A percentile compares a stretch with the other conserved stretches of the same genome.
Conservation (phyloP, 371 early-diverging fungal species). For the Mortierella sp. region DNA sequence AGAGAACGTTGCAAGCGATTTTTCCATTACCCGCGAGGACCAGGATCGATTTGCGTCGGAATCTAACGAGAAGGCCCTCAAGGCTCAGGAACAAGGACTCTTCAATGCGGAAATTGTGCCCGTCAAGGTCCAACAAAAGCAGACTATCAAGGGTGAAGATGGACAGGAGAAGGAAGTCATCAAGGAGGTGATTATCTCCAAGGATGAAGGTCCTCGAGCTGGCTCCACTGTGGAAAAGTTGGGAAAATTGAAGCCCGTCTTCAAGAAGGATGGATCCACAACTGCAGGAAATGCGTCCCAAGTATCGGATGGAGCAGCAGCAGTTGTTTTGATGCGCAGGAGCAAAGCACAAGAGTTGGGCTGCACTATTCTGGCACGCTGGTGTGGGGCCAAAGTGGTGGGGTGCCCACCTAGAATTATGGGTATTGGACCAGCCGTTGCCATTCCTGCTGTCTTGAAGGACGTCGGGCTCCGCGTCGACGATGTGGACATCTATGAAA, state of each 20-base stretch:
- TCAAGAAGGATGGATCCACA: conserved; percentile 87
- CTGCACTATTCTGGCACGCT: conserved; percentile 87
- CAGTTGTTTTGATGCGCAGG: conserved; percentile 95
- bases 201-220: conserved; percentile 95
- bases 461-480: conserved; percentile 80
- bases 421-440: conserved; percentile 97
- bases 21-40: conserved; percentile 81
- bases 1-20: conserved; percentile 95
- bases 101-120: conserved; percentile 96
- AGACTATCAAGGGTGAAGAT: conserved; percentile 62
- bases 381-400: conserved; percentile 87
- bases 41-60: conserved; percentile 91
- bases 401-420: conserved; percentile 96
- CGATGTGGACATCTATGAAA: conserved; percentile 87
- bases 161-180: conserved; percentile 78
- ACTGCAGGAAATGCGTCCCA: conserved; percentile 99
- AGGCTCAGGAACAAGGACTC: conserved; percentile 90
- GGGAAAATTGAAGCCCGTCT: conserved; percentile 91
- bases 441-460: conserved; percentile 91
- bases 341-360: conserved; percentile 91
- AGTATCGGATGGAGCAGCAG: conserved; percentile 98
- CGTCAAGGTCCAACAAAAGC: conserved; percentile 74
- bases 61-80: conserved; percentile 82
- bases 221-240: conserved; percentile 84
- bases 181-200: conserved; percentile 68